Evolutionary conservation across 768 basidiomycete species (phyloP), one percentile per base, ranked within the genome.

Genomic region (Leucosporidium yakuticum): DNA sequence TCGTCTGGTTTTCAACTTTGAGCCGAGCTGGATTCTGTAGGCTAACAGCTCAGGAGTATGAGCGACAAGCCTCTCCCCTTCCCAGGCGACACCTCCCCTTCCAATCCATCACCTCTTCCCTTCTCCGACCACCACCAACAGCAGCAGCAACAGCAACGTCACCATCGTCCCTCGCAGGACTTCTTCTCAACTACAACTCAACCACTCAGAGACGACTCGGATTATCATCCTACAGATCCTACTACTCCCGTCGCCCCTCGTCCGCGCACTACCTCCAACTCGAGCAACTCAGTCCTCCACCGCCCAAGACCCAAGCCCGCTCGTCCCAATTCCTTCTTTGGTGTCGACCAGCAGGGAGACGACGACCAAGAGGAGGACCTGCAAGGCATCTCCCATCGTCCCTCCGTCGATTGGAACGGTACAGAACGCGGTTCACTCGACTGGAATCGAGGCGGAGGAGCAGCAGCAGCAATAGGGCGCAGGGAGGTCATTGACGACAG

Each of bases 121-220:
- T 12, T 23, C n/a, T n/a, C 23, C 58, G n/a, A 47, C n/a, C 17
- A 32, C 32, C 19, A 34, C 32, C 31, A 57, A 3, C 31, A 54
- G 25, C 25, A 54, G 53, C 53, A 21, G 25, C n/a, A n/a, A n/a
- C n/a, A 7, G 2, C 39, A 44, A 44, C 20, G 17, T 23, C 50
- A 51, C 50, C 19, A 20, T 4, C 55, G 31, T 15, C 29, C 31
- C 29, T 21, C 31, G 32, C 20, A 32, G 32, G 19, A 51, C 1
- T 60, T 60, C 20, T 44, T 19, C 44, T 60, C 59, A 12, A 60
- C 59, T 11, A 60, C 59, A 27, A 60, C 59, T 6, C n/a, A 47
- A 17, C 59, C 59, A 9, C 44, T 60, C 1, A 25, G 25, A 21
- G 59, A 17, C 5, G 58, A 59, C 34, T 36, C 34, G 34, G 34